Evolutionary conservation across 805 yeast species (phyloP), one percentile per base, ranked within the genome.

Genomic region (Brettanomyces naardenensis): DNA sequence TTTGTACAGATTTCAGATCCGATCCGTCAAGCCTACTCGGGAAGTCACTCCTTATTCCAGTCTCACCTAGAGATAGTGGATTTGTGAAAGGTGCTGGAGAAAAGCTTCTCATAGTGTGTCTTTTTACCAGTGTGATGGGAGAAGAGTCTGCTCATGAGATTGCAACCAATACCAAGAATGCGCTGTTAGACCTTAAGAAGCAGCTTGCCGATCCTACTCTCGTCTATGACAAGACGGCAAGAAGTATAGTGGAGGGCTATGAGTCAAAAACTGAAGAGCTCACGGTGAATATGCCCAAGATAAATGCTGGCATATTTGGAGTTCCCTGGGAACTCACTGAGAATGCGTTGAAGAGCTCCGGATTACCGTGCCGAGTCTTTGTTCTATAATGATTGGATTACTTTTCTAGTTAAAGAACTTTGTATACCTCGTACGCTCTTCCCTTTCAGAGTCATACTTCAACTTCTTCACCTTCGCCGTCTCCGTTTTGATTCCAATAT

Each of bases 311-410:
- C 0, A 72, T 86, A 2, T 86, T 85, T 55, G 70, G 70, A 1
- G 88, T 83, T 6, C 92, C 94, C 0, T 85, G 95, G 95, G 68
- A 65, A 11, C 45, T 67, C 9, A 84, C 95, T 0, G 90, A 77
- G 51, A 48, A 42, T 13, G 71, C 71, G 0, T 51, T 86, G 40
- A 40, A 58, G 14, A 49, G 61, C 18, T 41, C 55, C 4, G 54
- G 48, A 6, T 41, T 68, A 20, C 45, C 58, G 4, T 66, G 68
- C 38, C 62, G 60, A 25, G 82, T 79, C 9, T 78, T 69, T 47
- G 69, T 62, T n/a, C 38, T 73, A 21, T 65, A 37, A 22, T 14
- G 50, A 32, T 33, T 23, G 44, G 33, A 27, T 21, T 34, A 5
- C 6, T 4, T 11, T 11, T 17, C 31, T 13, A 20, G 35, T 37